Conservation (phyloP, 257 asterid species). For the Eustoma russellianum region DNA sequence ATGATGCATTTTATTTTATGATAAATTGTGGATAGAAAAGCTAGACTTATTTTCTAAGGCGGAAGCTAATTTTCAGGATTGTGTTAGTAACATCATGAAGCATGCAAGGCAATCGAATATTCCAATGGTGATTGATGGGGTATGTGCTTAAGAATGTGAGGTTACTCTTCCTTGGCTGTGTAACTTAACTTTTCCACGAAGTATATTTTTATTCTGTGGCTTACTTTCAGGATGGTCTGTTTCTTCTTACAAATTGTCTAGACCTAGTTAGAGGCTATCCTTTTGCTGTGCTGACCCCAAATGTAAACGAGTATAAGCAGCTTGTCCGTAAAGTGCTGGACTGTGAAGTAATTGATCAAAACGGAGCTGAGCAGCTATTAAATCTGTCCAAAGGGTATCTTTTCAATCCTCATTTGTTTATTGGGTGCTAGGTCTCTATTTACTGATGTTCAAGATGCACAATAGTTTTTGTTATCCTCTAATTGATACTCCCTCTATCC, state of each 20-base stretch:
- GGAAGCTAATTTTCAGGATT: conserved; percentile 45
- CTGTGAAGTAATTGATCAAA: conserved; percentile 58
- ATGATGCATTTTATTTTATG: too few species aligned
- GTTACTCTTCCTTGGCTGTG: conserved; percentile 1
- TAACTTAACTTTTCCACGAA: too few species aligned
- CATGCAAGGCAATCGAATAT: conserved; percentile 71
- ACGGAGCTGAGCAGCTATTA: conserved; percentile 60
- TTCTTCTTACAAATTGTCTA: conserved; percentile 67
- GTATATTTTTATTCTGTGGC: conserved; percentile 8
- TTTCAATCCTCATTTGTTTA: neutral
- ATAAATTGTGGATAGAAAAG: too few species aligned
- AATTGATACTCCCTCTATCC: too few species aligned
- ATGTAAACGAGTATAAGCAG: conserved; percentile 84
- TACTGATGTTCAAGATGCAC: too few species aligned
- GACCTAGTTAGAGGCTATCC: conserved; percentile 81
- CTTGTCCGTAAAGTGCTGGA: conserved; percentile 71
- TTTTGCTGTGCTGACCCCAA: conserved; percentile 90
- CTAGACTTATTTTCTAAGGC: conserved; percentile 1
- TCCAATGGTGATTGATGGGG: conserved; percentile 96
- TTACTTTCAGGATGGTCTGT: conserved; percentile 80
- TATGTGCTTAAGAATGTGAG: conserved; percentile 24
- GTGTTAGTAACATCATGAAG: conserved; percentile 84
- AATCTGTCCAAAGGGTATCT: conserved; percentile 74
- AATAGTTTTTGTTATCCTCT: too few species aligned
- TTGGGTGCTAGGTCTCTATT: neutral